Evolutionary conservation across 2,329 filamentous ascomycete species (phyloP), one percentile per base, ranked within the genome.

Genomic region (Penicillium sp.): DNA sequence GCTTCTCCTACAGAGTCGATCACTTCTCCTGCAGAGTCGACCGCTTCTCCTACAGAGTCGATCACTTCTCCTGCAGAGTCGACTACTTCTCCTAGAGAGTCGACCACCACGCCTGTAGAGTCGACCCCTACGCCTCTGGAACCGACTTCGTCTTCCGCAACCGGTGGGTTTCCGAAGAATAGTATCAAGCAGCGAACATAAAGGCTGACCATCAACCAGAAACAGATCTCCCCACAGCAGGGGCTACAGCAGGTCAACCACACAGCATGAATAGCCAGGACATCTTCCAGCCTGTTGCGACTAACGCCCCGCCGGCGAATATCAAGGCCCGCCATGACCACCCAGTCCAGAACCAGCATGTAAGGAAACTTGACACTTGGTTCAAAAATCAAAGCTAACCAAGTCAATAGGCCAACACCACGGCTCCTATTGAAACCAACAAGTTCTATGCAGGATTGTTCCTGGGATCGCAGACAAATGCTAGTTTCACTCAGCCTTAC

Each of bases 361-460:
- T 76, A 63, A 63, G 73, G 5, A 21, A 12, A 13, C 4, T 21
- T 21, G 4, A 1, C 21, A 10, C 9, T 18, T 21, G 34, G 5
- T 39, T 2, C 16, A 21, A 6, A 15, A 1, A 5, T 16, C 23
- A 23, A 23, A 23, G 26, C 46, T 58, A 21, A 55, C 7, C 0
- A 13, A 26, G 2, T 6, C 0, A 4, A 1, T 16, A 44, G 71
- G 60, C 60, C 21, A 62, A 68, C 45, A 57, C 65, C 3, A 63
- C 59, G 2, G 57, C 53, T 10, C 75, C 76, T 1, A 70, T 77
- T 50, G 67, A 74, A 45, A 78, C 76, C 7, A 78, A 78, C 61
- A 78, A 78, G 65, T 92, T 91, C 69, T 90, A 89, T 62, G 80
- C 86, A 61, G 94, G 94, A 64, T 84, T 94, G 57, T 90, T 90